phyloP scores from a whole-genome alignment of 139 green algal genomes.

The Penium margaritaceum region DNA sequence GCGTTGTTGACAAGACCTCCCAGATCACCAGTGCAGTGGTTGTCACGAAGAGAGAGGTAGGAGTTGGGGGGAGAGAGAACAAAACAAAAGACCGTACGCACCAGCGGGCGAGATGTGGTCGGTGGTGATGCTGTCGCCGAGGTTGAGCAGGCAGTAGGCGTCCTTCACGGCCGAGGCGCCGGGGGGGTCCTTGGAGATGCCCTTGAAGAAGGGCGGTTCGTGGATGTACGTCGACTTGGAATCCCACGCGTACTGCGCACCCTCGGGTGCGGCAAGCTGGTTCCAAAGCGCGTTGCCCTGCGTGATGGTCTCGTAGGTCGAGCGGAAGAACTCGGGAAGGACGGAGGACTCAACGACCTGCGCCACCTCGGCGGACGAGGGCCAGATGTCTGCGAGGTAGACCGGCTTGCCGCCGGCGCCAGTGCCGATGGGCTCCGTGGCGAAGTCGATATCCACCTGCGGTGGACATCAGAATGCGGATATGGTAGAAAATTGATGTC shows the following conservation, averaged over 20 bases:
- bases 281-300: conserved; percentile 39
- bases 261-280: conserved; percentile 9
- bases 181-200: conserved; percentile 17
- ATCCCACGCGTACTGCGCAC: conserved; percentile 30
- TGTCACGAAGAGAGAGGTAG: too few relatives aligned
- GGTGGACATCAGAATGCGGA: too few relatives aligned
- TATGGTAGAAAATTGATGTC: too few relatives aligned
- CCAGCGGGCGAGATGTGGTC: conserved; percentile 42
- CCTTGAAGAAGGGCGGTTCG: conserved; percentile 45
- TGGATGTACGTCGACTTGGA: conserved; percentile 41
- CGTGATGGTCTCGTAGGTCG: conserved; percentile 31
- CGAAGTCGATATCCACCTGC: conserved; percentile 44
- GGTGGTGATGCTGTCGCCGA: conserved; percentile 41
- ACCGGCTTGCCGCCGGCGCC: conserved; percentile 24
- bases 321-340: conserved; percentile 29
- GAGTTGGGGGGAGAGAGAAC: too few relatives aligned
- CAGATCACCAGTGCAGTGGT: too few relatives aligned
- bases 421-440: conserved; percentile 36
- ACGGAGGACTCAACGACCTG: conserved; percentile 27
- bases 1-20: background rate
- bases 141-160: conserved; percentile 25
- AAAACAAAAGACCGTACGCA: background rate
- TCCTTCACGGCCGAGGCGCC: conserved; percentile 27
- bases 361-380: conserved; percentile 22
- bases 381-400: conserved; percentile 45